Percentiles rank a stretch among this genome's conserved stretches.
Evolutionary conservation across 2,329 filamentous ascomycete genomes (phyloP).

Genomic region (Xylaria hypoxylon): DNA sequence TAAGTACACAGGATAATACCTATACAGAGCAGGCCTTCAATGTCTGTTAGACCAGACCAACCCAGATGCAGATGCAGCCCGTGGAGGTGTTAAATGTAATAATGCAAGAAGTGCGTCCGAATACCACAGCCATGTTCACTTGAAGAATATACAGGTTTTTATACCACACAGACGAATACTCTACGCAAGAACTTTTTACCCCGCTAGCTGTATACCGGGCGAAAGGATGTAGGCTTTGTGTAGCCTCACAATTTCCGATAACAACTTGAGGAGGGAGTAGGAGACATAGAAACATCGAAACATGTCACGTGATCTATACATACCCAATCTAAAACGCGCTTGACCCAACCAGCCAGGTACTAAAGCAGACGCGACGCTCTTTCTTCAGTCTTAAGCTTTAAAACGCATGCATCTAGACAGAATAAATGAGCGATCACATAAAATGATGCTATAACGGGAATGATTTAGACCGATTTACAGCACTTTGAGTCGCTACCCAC

Average conservation of each 20-base stretch:
- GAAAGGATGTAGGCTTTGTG: too few relatives aligned
- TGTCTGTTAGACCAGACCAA: not conserved
- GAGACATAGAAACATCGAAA: not conserved
- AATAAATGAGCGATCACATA: not conserved
- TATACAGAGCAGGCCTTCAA: not conserved
- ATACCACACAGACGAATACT: too few relatives aligned
- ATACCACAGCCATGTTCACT: not conserved
- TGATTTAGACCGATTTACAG: not conserved
- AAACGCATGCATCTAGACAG: too few relatives aligned
- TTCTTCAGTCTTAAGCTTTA: not conserved
- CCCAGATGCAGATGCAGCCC: not conserved
- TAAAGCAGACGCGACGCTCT: conserved; percentile 6
- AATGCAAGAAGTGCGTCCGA: not conserved
- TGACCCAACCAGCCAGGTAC: not conserved
- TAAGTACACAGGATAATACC: conserved; percentile 10
- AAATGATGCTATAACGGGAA: not conserved
- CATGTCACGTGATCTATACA: conserved; percentile 8
- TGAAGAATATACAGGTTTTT: not conserved
- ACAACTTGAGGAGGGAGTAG: not conserved
- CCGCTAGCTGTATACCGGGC: too few relatives aligned
- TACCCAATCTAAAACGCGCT: conserved; percentile 6
- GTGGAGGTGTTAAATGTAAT: not conserved
- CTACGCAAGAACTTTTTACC: too few relatives aligned
- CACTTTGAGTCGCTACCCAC: not conserved
- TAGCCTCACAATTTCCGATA: too few relatives aligned